Conservation (phyloP, 2,329 filamentous ascomycete species). For the Leptographium procerum region DNA sequence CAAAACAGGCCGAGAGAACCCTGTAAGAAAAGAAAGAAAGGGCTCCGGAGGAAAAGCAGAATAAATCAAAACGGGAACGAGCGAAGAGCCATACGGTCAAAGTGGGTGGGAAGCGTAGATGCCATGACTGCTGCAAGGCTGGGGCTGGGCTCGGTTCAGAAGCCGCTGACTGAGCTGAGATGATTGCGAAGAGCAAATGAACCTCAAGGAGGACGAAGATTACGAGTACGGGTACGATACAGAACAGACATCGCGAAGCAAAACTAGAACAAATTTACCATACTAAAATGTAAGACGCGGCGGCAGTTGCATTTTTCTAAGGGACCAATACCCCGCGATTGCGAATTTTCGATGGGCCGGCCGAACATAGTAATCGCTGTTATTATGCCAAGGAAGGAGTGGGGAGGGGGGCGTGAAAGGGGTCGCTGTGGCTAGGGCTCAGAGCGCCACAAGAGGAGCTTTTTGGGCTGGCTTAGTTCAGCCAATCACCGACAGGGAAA, state of each 20-base stretch:
- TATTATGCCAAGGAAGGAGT: not conserved
- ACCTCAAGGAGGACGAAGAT: not conserved
- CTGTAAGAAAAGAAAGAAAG: not conserved
- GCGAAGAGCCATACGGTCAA: constrained; percentile 7
- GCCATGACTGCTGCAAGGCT: constrained; percentile 9
- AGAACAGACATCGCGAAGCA: not conserved
- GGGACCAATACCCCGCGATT: not conserved
- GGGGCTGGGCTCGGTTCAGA: not conserved
- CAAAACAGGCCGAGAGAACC: too few relatives aligned
- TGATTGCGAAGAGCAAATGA: not conserved
- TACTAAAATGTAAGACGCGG: too few relatives aligned
- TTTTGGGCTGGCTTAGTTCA: not conserved
- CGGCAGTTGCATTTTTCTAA: too few relatives aligned
- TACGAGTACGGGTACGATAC: too few relatives aligned
- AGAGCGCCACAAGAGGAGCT: not conserved
- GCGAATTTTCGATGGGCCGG: not conserved
- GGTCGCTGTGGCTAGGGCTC: not conserved
- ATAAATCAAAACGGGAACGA: not conserved
- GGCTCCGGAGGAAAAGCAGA: not conserved
- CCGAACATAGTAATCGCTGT: too few relatives aligned
- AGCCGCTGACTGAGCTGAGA: not conserved
- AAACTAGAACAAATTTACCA: not conserved
- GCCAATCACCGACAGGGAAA: not conserved
- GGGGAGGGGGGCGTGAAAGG: too few relatives aligned
- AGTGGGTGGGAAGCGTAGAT: constrained; percentile 10